phyloP scores from a whole-genome alignment of 805 yeast genomes.

The Cyberlindnera xylosilytica region DNA sequence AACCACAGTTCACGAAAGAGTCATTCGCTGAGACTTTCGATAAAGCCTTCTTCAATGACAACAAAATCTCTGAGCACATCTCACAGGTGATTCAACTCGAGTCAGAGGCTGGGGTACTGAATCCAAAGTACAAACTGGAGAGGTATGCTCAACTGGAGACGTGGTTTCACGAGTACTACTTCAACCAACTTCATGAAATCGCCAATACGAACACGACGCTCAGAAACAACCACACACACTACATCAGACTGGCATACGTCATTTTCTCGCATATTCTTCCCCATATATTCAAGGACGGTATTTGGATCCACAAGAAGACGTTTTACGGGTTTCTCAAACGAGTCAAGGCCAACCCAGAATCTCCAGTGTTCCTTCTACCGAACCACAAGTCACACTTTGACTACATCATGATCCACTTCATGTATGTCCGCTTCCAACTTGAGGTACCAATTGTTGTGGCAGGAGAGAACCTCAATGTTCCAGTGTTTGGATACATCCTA shows the following conservation, averaged over 20 bases:
- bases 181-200: constrained; percentile 4
- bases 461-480: constrained; percentile 25
- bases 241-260: constrained; percentile 18
- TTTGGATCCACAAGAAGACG: constrained; percentile 18
- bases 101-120: constrained; percentile 12
- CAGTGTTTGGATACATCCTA: constrained; percentile 20
- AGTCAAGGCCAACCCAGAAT: not conserved
- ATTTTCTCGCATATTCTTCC: constrained; percentile 16
- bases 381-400: constrained; percentile 25
- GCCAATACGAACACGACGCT: constrained; percentile 19
- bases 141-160: constrained; percentile 11
- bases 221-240: constrained; percentile 8
- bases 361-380: constrained; percentile 17
- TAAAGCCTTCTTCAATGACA: constrained; percentile 10
- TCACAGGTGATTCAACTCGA: constrained; percentile 10
- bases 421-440: constrained; percentile 17
- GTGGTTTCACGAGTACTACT: constrained; percentile 19
- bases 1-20: constrained; percentile 4
- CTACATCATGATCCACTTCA: constrained; percentile 22
- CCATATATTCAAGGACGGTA: constrained; percentile 23
- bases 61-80: constrained; percentile 12
- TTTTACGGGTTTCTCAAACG: constrained; percentile 14
- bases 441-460: constrained; percentile 25
- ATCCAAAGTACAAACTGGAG: not conserved
- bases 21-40: constrained; percentile 2